A percentile compares a stretch with the other conserved stretches of the same genome.
phyloP scores from a whole-genome alignment of 2,329 filamentous ascomycete species.

The Rhexocercosporidium sp. region DNA sequence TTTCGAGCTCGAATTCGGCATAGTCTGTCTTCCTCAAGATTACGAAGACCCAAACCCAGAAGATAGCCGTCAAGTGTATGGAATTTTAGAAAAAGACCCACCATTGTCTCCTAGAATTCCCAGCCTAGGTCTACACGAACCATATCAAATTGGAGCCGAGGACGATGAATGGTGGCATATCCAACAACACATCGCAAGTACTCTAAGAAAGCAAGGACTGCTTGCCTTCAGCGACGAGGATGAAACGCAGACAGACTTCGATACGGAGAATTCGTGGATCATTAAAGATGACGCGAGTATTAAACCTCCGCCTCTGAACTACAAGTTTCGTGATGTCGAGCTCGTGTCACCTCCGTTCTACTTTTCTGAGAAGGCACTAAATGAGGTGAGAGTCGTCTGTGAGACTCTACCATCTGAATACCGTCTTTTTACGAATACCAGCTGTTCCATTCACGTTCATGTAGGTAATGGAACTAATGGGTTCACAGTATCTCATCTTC shows the following conservation, averaged over 20 bases:
- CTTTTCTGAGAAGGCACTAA: constrained; percentile 17
- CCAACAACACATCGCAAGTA: background rate
- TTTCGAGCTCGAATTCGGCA: background rate
- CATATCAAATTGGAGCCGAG: background rate
- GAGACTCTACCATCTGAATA: constrained; percentile 25
- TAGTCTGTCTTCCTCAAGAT: background rate
- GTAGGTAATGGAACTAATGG: constrained; percentile 37
- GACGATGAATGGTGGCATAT: background rate
- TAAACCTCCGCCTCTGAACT: background rate
- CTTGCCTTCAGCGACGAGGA: background rate
- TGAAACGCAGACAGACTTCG: background rate
- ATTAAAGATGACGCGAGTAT: background rate
- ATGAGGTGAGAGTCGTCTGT: constrained; percentile 19
- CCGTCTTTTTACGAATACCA: constrained; percentile 33
- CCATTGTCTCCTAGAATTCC: background rate
- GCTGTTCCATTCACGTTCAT: constrained; percentile 42
- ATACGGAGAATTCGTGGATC: background rate
- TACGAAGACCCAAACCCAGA: background rate
- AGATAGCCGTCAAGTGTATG: background rate
- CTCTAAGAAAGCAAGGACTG: background rate
- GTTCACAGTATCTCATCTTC: constrained; percentile 35
- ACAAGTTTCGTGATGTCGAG: constrained; percentile 25
- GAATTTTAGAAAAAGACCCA: background rate
- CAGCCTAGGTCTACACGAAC: background rate
- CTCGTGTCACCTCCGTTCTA: constrained; percentile 28